Evolutionary conservation across 306 rosid species (phyloP), one percentile per base, ranked within the genome.

Genomic region (Phaseolus lunatus): DNA sequence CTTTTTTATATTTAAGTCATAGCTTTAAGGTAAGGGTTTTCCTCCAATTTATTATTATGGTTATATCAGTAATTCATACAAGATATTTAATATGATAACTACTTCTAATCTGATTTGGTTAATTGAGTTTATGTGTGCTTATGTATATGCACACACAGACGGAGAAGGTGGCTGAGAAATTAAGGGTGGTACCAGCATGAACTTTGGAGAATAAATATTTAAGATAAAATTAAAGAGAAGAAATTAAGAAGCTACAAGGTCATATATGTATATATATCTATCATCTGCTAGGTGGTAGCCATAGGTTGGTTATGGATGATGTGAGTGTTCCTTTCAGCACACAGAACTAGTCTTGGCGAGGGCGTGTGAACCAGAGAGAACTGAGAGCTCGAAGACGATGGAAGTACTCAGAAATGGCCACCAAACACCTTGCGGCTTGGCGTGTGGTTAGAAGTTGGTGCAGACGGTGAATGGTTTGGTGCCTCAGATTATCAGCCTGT

Each of bases 321-420:
- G 19, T 16, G 13, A 11, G 5, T 13, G 6, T 3, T 31, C 19
- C 63, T 3, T 24, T 2, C 16, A 63, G 3, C 50, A 56, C 16
- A 7, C 3, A 20, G 14, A 22, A 11, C 67, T 84, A 88, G 24
- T 92, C 97, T 65, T 88, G 97, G 67, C 94, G 92, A 61, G 92
- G 93, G 44, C 97, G 96, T 2, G 91, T 84, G 75, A 82, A 50
- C 99, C 99, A 95, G 9, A 95, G 86, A 80, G 99, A 90, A 79
- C 99, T 95, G 4, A 92, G 91, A 19, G 97, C 96, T 86, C 97
- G 81, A 7, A 95, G 97, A n/a, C 99, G 93, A 83, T 90, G 92
- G 59, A 88, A 92, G 84, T 90, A 95, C 80, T 92, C 99, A 0
- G 97, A 88, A 0, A 95, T 88, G 2, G 97, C 97, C 80, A 95